Evolutionary conservation across 2,329 filamentous ascomycete species (phyloP), one percentile per base, ranked within the genome.

Genomic region (Colletotrichum sublineola): DNA sequence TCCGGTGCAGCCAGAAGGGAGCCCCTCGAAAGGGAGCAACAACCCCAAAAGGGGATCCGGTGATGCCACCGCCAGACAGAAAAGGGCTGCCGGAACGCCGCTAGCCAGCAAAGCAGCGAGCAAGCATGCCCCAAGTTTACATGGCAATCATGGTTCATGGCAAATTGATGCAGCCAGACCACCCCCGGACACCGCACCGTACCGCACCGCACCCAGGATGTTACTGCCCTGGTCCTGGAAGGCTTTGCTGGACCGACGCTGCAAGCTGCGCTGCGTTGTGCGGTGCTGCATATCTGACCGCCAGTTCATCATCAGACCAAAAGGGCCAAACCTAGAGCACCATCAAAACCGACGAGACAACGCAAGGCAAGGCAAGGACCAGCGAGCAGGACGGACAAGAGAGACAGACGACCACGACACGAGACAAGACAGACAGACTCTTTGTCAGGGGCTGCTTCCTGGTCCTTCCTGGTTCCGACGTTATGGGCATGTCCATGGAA

Each of bases 251-350:
- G 58, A 63, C 60, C 64, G 66, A 64, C 60, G 70, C 67, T 75
- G 76, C 75, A 76, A 77, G 75, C 75, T 75, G 73, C 56, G 56
- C 72, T 75, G 76, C 74, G 52, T 74, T 79, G 79, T 56, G 33
- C 53, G 53, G 33, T 56, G 53, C 53, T 56, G 53, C 78, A 80
- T 79, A 79, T 77, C 79, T 86, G 84, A 86, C 84, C 85, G 85
- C 85, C 84, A 86, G 82, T 86, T 86, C 82, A 82, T 82, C 80
- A 78, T 74, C 75, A 77, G 76, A 72, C 73, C 60, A 60, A 63
- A 48, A 48, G 53, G 58, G 60, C 63, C 71, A 68, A 61, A 33
- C 68, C 63, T 44, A 71, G 44, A 56, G 9, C 48, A 60, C 65
- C 53, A 57, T 50, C 58, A 44, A 38, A 29, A 57, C 6, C 24